Evolutionary conservation across 2,329 filamentous ascomycete genomes (phyloP).

Genomic region (Tolypocladium paradoxum): DNA sequence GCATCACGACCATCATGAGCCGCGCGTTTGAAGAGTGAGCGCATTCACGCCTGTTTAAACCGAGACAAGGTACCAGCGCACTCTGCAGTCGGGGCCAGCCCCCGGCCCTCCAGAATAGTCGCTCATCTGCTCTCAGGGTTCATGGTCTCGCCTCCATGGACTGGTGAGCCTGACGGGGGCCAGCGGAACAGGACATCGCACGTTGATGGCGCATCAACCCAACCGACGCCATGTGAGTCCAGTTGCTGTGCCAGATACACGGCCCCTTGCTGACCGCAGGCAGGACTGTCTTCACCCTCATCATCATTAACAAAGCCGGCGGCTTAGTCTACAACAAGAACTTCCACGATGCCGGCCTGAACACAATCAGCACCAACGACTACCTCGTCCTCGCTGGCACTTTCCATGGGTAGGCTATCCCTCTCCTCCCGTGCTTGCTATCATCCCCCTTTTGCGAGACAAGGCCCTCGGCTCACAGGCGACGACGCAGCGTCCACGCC

Average conservation of each 20-base stretch:
- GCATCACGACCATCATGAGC: background rate
- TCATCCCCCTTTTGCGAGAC: background rate
- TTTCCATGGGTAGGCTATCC: conserved; percentile 70
- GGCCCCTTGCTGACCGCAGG: background rate
- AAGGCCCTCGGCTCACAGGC: conserved; percentile 2
- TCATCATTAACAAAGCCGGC: conserved; percentile 98
- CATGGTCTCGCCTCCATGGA: conserved; percentile 6
- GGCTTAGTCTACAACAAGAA: conserved; percentile 93
- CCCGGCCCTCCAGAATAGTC: background rate
- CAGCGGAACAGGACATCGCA: background rate
- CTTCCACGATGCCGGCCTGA: conserved; percentile 75
- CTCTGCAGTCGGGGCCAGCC: background rate
- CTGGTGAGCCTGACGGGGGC: conserved; percentile 7
- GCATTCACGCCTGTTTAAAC: background rate
- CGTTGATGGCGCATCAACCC: background rate
- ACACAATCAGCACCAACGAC: conserved; percentile 88
- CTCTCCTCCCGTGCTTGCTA: background rate
- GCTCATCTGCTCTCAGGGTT: conserved; percentile 1
- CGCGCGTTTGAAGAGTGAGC: background rate
- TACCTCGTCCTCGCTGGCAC: conserved; percentile 94
- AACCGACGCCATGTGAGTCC: background rate
- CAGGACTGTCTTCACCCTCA: conserved; percentile 90
- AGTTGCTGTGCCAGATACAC: background rate
- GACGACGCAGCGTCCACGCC: conserved; percentile 47
- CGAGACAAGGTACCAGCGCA: background rate